Conservation (phyloP, 306 rosid species). For the Sphenostylis stenocarpa region DNA sequence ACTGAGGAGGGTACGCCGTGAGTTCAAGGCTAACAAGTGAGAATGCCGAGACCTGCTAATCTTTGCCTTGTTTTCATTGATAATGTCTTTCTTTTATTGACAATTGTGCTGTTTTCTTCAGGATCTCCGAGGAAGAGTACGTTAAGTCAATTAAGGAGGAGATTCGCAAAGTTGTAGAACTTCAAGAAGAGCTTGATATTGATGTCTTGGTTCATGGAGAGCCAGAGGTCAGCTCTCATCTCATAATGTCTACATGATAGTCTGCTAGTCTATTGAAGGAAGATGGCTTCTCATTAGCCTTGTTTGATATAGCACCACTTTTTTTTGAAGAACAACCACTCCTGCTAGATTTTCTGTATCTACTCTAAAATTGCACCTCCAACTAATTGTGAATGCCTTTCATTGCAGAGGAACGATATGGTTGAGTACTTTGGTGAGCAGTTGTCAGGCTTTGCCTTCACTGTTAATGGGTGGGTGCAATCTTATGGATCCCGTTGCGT, state of each 20-base stretch:
- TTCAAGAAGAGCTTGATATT: slow-evolving; percentile 90
- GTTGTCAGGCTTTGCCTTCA: slow-evolving; percentile 85
- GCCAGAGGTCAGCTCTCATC: slow-evolving; percentile 71
- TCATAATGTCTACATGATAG: neutral
- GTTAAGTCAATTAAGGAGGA: slow-evolving; percentile 71
- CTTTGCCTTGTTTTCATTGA: slow-evolving; percentile 21
- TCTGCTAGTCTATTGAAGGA: neutral
- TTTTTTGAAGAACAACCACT: neutral
- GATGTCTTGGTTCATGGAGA: slow-evolving; percentile 96
- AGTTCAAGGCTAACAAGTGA: slow-evolving; percentile 88
- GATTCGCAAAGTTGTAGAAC: slow-evolving; percentile 71
- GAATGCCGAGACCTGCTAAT: slow-evolving; percentile 15
- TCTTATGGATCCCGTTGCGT: slow-evolving; percentile 95
- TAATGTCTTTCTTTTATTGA: slow-evolving; percentile 1
- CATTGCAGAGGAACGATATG: slow-evolving; percentile 88
- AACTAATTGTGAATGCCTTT: slow-evolving; percentile 31
- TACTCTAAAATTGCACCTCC: slow-evolving; percentile 3
- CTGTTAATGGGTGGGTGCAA: slow-evolving; percentile 94
- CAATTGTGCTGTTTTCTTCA: slow-evolving; percentile 30
- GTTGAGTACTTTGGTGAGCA: slow-evolving; percentile 97
- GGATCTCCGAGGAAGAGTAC: slow-evolving; percentile 87
- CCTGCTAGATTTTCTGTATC: neutral
- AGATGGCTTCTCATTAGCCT: slow-evolving; percentile 4
- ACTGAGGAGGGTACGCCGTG: slow-evolving; percentile 90
- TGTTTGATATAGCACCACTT: too few relatives aligned